Evolutionary conservation across 805 yeast species (phyloP).

Genomic region (Scheffersomyces amazonensis): DNA sequence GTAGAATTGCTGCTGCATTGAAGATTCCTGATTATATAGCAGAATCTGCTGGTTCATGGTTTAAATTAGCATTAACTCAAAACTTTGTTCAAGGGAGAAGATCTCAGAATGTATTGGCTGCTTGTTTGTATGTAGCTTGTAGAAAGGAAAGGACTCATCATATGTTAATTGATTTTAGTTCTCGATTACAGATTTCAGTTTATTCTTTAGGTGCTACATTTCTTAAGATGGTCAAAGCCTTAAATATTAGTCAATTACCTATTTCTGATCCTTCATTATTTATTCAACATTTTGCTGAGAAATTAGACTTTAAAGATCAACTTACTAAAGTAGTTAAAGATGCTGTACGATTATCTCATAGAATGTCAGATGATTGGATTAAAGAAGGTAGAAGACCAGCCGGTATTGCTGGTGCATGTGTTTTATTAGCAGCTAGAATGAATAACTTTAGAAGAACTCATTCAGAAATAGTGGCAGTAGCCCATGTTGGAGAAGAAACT

Average conservation of each 20-base stretch:
- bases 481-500: slow-evolving; percentile 93
- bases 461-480: slow-evolving; percentile 89
- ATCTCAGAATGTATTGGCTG: slow-evolving; percentile 92
- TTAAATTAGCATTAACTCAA: slow-evolving; percentile 76
- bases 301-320: slow-evolving; percentile 74
- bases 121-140: slow-evolving; percentile 93
- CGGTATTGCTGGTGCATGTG: slow-evolving; percentile 97
- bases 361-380: slow-evolving; percentile 96
- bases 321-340: slow-evolving; percentile 77
- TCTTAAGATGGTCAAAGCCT: slow-evolving; percentile 82
- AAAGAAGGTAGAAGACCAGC: slow-evolving; percentile 97
- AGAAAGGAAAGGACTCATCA: slow-evolving; percentile 88
- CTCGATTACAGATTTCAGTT: slow-evolving; percentile 85
- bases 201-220: slow-evolving; percentile 96
- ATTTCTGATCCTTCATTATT: slow-evolving; percentile 92
- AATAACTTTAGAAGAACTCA: slow-evolving; percentile 90
- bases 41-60: slow-evolving; percentile 88
- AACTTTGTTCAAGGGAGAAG: slow-evolving; percentile 97
- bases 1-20: slow-evolving; percentile 75
- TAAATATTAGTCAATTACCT: slow-evolving; percentile 76
- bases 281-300: slow-evolving; percentile 90
- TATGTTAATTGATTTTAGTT: slow-evolving; percentile 93
- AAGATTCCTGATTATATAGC: slow-evolving; percentile 80
- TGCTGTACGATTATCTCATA: slow-evolving; percentile 79
- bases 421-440: slow-evolving; percentile 93